Percentiles rank a stretch among this genome's conserved stretches.
phyloP scores from a whole-genome alignment of 202 grass and related monocot genomes.

The Panicum virgatum region DNA sequence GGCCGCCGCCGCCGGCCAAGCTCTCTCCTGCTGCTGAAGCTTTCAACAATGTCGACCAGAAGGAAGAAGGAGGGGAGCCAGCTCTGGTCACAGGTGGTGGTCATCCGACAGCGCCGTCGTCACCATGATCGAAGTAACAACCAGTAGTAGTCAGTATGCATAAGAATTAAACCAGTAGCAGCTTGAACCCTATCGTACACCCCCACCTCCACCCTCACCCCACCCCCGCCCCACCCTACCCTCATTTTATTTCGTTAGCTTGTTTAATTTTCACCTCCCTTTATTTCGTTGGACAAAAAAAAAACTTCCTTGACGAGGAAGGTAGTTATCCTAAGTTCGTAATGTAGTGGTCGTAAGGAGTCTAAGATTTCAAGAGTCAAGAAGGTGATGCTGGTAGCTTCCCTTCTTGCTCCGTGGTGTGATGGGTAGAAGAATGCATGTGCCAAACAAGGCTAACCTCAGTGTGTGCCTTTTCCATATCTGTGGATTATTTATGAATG shows the following conservation, averaged over 20 bases:
- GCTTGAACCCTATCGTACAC: no score
- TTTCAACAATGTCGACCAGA: not conserved
- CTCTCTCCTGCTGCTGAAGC: not conserved
- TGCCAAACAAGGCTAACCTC: no score
- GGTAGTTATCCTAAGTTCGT: no score
- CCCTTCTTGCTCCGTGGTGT: not conserved
- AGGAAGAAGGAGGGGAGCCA: not conserved
- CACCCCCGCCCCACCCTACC: no score
- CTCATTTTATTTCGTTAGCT: not conserved
- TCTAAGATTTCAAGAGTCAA: not conserved
- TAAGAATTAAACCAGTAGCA: conserved; percentile 1
- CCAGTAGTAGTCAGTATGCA: conserved; percentile 31
- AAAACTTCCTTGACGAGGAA: conserved; percentile 20
- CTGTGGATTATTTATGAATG: not conserved
- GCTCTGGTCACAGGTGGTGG: not conserved
- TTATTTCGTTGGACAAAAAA: conserved; percentile 7
- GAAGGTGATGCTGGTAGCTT: conserved; percentile 23
- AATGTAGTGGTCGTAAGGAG: no score
- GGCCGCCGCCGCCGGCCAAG: not conserved
- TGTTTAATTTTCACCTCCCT: conserved; percentile 39
- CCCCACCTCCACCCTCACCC: no score
- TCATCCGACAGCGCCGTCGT: no score
- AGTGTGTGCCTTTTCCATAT: not conserved
- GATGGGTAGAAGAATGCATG: not conserved
- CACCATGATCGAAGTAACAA: not conserved